These are phyloP conservation scores for Leucaena leucocephala DNA, from an alignment of 306 rosid species.

Conservation along the genomic window DNA sequence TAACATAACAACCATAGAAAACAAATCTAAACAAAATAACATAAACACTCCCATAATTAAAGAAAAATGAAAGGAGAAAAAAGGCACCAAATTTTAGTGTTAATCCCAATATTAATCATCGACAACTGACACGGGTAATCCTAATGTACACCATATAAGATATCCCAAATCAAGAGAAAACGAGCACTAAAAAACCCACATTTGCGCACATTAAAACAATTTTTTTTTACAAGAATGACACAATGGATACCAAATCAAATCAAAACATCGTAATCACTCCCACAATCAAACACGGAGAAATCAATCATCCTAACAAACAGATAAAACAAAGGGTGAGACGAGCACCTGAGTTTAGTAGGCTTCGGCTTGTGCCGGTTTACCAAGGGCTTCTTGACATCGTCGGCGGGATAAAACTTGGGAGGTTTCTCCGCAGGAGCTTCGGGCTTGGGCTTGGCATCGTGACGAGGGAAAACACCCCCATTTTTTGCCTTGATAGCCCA, in stretches of 20 bases:
- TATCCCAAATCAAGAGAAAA: not conserved
- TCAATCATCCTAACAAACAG: not conserved
- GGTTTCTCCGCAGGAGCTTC: conserved; percentile 48
- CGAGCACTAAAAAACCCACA: not conserved
- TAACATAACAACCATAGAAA: not conserved
- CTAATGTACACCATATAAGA: not conserved
- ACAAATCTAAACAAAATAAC: not conserved
- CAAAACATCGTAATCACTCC: not conserved
- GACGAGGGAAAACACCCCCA: conserved; percentile 71
- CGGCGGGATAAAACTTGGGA: conserved; percentile 70
- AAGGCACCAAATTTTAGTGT: not conserved
- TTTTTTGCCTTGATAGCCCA: conserved; percentile 85
- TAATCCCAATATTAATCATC: not conserved
- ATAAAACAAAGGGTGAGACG: no score
- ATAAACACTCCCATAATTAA: not conserved
- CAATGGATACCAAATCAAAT: not conserved
- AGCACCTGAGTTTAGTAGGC: conserved; percentile 63
- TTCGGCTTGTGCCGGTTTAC: conserved; percentile 63
- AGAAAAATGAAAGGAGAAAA: not conserved
- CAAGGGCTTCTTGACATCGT: conserved; percentile 69
- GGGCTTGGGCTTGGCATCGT: conserved; percentile 57
- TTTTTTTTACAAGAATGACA: not conserved
- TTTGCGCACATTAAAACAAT: not conserved
- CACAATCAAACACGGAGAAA: not conserved
- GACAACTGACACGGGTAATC: not conserved